Percentiles rank a stretch among this genome's conserved stretches.
Evolutionary conservation across 352 stramenopile genomes (phyloP).

Genomic region (Globisporangium nunn): DNA sequence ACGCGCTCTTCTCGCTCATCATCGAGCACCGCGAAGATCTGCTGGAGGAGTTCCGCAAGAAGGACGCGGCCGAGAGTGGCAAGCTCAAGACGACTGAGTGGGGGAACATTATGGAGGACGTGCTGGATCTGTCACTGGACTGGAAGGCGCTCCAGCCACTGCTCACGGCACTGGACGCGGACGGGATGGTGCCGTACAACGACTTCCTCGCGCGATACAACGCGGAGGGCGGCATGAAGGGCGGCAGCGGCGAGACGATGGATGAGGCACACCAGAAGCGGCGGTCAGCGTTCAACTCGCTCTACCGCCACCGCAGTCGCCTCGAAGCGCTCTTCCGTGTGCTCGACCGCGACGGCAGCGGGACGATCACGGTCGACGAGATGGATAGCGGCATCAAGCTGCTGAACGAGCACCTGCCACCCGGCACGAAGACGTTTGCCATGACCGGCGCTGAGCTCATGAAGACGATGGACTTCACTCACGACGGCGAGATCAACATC

Average conservation of each 20-base stretch:
- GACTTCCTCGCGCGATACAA: constrained; percentile 79
- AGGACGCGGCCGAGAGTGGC: constrained; percentile 30
- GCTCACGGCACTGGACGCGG: constrained; percentile 59
- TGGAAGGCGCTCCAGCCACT: constrained; percentile 72
- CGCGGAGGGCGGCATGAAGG: constrained; percentile 27
- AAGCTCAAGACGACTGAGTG: constrained; percentile 46
- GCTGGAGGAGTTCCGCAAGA: constrained; percentile 49
- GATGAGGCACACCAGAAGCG: constrained; percentile 48
- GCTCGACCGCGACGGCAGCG: constrained; percentile 74
- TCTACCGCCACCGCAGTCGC: constrained; percentile 75
- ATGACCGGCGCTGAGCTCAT: constrained; percentile 73
- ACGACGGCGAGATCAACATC: constrained; percentile 87
- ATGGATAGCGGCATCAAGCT: constrained; percentile 74
- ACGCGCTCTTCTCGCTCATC: constrained; percentile 83
- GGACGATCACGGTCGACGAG: constrained; percentile 78
- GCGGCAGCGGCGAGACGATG: constrained; percentile 2
- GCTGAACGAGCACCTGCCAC: constrained; percentile 70
- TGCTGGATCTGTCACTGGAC: constrained; percentile 72
- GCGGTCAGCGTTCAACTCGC: constrained; percentile 67
- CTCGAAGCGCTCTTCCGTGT: constrained; percentile 81
- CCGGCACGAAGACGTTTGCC: constrained; percentile 58
- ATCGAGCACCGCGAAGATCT: constrained; percentile 65
- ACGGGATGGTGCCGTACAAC: constrained; percentile 62
- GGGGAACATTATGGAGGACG: constrained; percentile 69
- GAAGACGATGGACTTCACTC: constrained; percentile 81